A percentile compares a stretch with the other conserved stretches of the same genome.
These are phyloP conservation scores for Pascua guehoae DNA, from an alignment of 1,284 basidiomycete species.

Conservation along the genomic window DNA sequence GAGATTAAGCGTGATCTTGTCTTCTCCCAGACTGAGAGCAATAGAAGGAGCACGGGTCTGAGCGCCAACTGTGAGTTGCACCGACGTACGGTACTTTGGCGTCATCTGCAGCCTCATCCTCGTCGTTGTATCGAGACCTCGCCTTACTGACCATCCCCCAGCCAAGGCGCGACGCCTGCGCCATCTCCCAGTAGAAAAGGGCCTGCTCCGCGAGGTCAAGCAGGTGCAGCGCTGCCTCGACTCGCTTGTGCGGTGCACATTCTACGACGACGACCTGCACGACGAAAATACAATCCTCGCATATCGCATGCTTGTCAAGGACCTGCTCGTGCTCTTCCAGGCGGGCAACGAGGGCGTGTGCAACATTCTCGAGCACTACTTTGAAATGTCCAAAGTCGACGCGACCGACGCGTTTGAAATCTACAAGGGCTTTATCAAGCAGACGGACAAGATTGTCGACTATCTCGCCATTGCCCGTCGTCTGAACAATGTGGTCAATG, in stretches of 20 bases:
- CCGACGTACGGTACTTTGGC: background rate
- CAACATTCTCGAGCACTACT: slow-evolving; percentile 96
- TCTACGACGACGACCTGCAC: slow-evolving; percentile 88
- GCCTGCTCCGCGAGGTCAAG: slow-evolving; percentile 85
- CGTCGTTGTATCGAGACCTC: background rate
- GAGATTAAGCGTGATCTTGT: slow-evolving; percentile 93
- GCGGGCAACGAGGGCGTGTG: slow-evolving; percentile 97
- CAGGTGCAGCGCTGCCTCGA: slow-evolving; percentile 87
- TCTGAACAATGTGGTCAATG: slow-evolving; percentile 84
- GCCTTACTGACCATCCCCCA: background rate
- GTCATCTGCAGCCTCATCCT: background rate
- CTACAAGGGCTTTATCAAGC: slow-evolving; percentile 91
- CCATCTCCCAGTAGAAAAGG: slow-evolving; percentile 92
- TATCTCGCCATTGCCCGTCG: slow-evolving; percentile 90
- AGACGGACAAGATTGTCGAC: slow-evolving; percentile 91
- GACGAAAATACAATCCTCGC: slow-evolving; percentile 89
- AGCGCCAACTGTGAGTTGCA: slow-evolving; percentile 39
- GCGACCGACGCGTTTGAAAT: slow-evolving; percentile 79
- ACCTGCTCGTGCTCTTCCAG: slow-evolving; percentile 91
- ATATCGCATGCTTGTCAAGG: slow-evolving; percentile 93
- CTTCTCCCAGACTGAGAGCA: slow-evolving; percentile 80
- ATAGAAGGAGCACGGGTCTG: slow-evolving; percentile 57
- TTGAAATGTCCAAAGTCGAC: slow-evolving; percentile 94
- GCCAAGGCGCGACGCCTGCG: slow-evolving; percentile 66
- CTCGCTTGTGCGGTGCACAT: slow-evolving; percentile 76